Evolutionary conservation across 2,329 filamentous ascomycete species (phyloP), one percentile per base, ranked within the genome.

Genomic region (Beauveria asiatica): DNA sequence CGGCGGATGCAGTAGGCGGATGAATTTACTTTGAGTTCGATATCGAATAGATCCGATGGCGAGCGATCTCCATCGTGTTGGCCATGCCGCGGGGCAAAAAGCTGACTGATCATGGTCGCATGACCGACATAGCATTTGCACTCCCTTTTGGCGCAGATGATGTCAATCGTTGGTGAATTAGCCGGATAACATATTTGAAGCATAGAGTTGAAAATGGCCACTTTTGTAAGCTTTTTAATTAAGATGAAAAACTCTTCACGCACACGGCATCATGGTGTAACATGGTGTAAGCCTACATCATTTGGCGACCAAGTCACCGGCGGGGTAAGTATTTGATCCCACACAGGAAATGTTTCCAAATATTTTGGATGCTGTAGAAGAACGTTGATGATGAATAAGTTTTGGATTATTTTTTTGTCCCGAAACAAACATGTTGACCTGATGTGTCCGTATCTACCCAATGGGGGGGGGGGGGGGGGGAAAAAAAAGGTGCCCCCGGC

Each of bases 1-100:
- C 19, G 30, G 23, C 37, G 19, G 16, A 37, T 37, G 39, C 23
- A 44, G n/a, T 37, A 16, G 25, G 39, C n/a, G 54, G 11, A 49
- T 21, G 17, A 16, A 27, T 19, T 33, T n/a, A 3, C 17, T 11
- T 4, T 21, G 21, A 42, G 33, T n/a, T 23, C 21, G 25, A 19
- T 11, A 33, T 5, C 3, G 8, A 39, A 23, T n/a, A 19, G 17
- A 50, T 25, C 25, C 11, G 23, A 59, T 52, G 46, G n/a, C 48
- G 46, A 52, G 39, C 48, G 56, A 59, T 59, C 39, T 39, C 21
- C 9, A 27, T 57, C 56, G 19, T 58, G 25, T 45, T 52, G 57
- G 50, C 50, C 42, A 60, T 54, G 57, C 50, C 56, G 56, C 56
- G 56, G 56, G 56, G 56, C 56, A 52, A 49, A 48, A 44, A 51